Base-by-base conservation (phyloP, 2,329 filamentous ascomycete species). In the Fusarium sp. region DNA sequence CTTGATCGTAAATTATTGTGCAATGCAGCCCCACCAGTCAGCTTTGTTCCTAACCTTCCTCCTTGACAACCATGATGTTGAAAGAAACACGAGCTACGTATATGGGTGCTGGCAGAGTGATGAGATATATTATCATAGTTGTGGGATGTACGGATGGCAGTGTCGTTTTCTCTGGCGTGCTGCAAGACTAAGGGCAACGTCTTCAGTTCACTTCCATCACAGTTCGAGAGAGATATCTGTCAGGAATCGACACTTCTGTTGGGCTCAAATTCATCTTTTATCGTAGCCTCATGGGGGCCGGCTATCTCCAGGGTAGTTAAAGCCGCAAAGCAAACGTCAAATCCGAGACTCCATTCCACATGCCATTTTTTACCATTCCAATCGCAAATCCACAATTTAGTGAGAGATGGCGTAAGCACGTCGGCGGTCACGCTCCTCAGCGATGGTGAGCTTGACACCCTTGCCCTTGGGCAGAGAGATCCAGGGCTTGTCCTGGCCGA, bases 401-500 rank as follows among this genome's bases (percentile, higher is more conserved):
- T 88, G 83, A 79, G 85, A 83, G 75, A 87, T 79, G 76, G 85
- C 75, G 78, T 83, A 79, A 79, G 95, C 94, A 84, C 96, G 94
- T 85, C 95, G 94, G 87, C 96, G 95, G 88, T 99, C 96, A 90
- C 96, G 92, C 94, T 99, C 96, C 90, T 99, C 96, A 80, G 96
- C 95, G 83, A 99, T 98, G 84, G 93, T 92, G 86, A 98, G 94
- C 94, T 98, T 97, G 90, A 99, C 96, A 94, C 96, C 96, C 92
- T 98, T 98, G 89, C 96, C 96, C 94, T 98, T 99, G 86, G 96
- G 97, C 85, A 99, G 92, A 82, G 94, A 97, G 88, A 99, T 92
- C 96, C 96, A 99, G 83, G 96, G 96, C 93, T 98, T 98, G 84
- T 99, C 96, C 82, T 92, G 90, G 83, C 96, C 96, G 82, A 99